Evolutionary conservation across 768 basidiomycete species (phyloP).

Genomic region (Sistotremastrum suecicum): DNA sequence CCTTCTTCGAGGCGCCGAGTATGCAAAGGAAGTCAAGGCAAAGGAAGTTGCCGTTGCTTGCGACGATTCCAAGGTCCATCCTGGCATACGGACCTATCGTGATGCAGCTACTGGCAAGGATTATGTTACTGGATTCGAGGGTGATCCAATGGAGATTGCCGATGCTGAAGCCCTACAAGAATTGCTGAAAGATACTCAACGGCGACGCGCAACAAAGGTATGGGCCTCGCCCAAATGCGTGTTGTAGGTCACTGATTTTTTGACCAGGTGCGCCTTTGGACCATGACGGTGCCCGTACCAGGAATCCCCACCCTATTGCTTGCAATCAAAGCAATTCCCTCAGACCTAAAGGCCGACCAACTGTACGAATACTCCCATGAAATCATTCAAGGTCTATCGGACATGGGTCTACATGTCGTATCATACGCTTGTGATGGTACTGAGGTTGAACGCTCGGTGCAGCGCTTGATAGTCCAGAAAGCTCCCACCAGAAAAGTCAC

Average conservation of each 20-base stretch:
- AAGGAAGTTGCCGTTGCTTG: conserved; percentile 15
- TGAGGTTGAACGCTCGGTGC: conserved; percentile 16
- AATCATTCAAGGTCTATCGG: conserved; percentile 17
- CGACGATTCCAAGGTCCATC: conserved; percentile 24
- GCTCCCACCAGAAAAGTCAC: background rate
- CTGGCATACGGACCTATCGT: conserved; percentile 13
- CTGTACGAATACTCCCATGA: conserved; percentile 6
- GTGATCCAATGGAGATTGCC: conserved; percentile 11
- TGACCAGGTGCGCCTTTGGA: conserved; percentile 24
- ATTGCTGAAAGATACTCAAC: conserved; percentile 5
- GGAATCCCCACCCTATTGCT: conserved; percentile 22
- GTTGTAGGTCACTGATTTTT: background rate
- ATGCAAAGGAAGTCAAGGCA: too few species aligned
- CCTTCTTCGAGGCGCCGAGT: too few species aligned
- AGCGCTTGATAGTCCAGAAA: conserved; percentile 7
- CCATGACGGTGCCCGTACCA: conserved; percentile 17
- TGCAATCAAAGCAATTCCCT: conserved; percentile 18
- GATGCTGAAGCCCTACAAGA: conserved; percentile 10
- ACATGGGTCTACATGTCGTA: conserved; percentile 12
- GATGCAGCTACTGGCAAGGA: conserved; percentile 9
- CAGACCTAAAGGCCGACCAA: conserved; percentile 8
- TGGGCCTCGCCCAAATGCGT: background rate
- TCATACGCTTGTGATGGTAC: conserved; percentile 24
- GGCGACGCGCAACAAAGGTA: conserved; percentile 14
- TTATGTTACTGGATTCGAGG: conserved; percentile 14